Base-by-base conservation (phyloP, 2,329 filamentous ascomycete species). In the Teratosphaeria pseudoeucalypti region DNA sequence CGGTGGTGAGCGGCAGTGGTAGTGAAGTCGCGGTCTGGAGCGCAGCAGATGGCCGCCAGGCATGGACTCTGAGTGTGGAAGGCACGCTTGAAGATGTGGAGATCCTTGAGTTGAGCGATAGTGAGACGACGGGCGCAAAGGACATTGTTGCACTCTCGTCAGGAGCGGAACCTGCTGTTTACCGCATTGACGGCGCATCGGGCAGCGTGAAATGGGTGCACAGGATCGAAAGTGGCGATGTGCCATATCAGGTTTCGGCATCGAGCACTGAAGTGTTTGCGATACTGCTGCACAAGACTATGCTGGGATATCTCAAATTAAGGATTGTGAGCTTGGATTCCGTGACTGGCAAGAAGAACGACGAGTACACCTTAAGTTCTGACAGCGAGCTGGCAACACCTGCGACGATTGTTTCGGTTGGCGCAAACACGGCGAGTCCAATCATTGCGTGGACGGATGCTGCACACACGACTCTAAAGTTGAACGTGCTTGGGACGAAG, bases 141-240 rank as follows among this genome's bases (percentile, higher is more conserved):
- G 89, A 95, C 71, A 81, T 89, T 11, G 75, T 95, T 66, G 84
- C 84, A 26, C 77, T 96, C 34, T 84, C 83, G 60, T 78, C 73
- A 60, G 85, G 83, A 34, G 77, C 80, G 55, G 78, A 78, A 37
- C 81, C 81, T 6, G 78, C 83, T 7, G 79, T 95, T 59, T 83
- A 86, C 70, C 83, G 89, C 61, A 75, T 97, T 64, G 84, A 89
- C 68, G 89, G 88, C 0, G 78, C 80, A 34, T 84, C 85, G 52
- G 92, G 94, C 29, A 79, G 80, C 47, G 81, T 88, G 1, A 83
- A 88, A 52, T 97, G 94, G 92, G 87, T 90, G 70, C 86, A 85
- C 70, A 82, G 80, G 65, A 87, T 69, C 61, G 65, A 76, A 58
- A 87, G 81, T 71, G 84, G 84, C 63, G 88, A 92, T 69, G 70